Base-by-base conservation (phyloP, 768 basidiomycete species). In the Collybia mongolica region DNA sequence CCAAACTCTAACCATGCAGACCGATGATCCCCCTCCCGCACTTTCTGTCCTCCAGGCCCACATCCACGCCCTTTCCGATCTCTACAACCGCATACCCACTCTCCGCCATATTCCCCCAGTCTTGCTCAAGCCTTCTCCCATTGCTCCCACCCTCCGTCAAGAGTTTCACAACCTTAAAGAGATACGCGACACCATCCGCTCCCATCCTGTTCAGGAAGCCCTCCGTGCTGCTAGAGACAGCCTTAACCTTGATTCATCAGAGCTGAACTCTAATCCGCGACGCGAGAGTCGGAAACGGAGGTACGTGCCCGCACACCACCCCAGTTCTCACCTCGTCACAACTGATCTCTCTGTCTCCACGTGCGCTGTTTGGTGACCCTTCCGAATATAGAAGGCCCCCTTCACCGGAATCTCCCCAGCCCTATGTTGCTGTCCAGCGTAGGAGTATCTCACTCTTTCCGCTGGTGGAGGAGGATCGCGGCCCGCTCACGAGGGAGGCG, bases 371-470 rank as follows among this genome's bases (percentile, higher is more conserved):
- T 45, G n/a, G 49, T 38, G 3, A 8, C n/a, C 19, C 11, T 40
- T 26, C 36, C 29, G 38, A 24, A 18, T 48, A 22, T 44, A 79
- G 83, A 54, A 75, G 76, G 8, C 72, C 74, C 1, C 75, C 73
- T 19, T 78, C 82, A 8, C 82, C 83, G 6, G 79, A 77, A 19
- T 85, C 85, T 0, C 84, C 85, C 5, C 77, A 80, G 50, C 81
- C 83, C 0, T 84, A 80, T 54, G 64, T 76, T 23, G 69, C 73
- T 1, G 67, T 71, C 6, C 74, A 76, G 18, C 69, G 67, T n/a
- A 70, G 65, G 23, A 57, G 56, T 53, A 58, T 64, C 35, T 69
- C 71, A 2, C 60, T 78, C 15, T 82, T 84, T 44, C 78, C 77
- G 26, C 52, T 61, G 15, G 48, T 60, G 2, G 73, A 73, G 42